Percentiles rank a stretch among this genome's conserved stretches.
Evolutionary conservation across 2,329 filamentous ascomycete genomes (phyloP).

Genomic region (Cercospora brassicicola): DNA sequence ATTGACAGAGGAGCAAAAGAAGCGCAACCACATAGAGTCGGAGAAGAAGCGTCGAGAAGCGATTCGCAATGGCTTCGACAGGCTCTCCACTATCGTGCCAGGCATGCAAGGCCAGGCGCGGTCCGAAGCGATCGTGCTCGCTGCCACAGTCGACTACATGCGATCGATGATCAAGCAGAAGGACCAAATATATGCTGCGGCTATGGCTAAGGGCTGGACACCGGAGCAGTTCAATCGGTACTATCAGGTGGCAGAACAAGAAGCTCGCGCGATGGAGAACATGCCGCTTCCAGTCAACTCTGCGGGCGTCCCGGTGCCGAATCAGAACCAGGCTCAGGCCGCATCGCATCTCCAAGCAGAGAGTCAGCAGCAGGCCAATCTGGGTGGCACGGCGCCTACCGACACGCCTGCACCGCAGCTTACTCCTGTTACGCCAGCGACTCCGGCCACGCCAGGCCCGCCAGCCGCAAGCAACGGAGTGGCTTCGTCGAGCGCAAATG

Average conservation of each 20-base stretch:
- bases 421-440: background rate
- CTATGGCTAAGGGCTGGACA: conserved; percentile 29
- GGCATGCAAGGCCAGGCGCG: conserved; percentile 79
- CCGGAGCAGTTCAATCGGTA: conserved; percentile 18
- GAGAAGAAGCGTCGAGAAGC: conserved; percentile 68
- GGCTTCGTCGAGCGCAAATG: background rate
- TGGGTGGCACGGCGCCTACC: background rate
- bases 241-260: conserved; percentile 14
- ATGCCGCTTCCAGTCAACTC: conserved; percentile 1
- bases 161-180: conserved; percentile 42
- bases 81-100: conserved; percentile 75
- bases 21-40: conserved; percentile 70
- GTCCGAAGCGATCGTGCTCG: conserved; percentile 81
- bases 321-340: background rate
- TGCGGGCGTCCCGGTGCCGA: conserved; percentile 1
- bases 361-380: background rate
- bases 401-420: background rate
- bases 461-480: background rate
- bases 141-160: conserved; percentile 51
- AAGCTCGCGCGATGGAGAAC: conserved; percentile 7
- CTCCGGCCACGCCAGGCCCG: background rate
- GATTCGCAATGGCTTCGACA: conserved; percentile 81
- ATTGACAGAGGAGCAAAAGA: conserved; percentile 69
- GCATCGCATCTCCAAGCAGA: background rate
- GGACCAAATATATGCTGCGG: conserved; percentile 38